A percentile compares a stretch with the other conserved stretches of the same genome.
These are phyloP conservation scores for Bruguiera parviflora DNA, from an alignment of 345 rosid genomes.

Conservation along the genomic window DNA sequence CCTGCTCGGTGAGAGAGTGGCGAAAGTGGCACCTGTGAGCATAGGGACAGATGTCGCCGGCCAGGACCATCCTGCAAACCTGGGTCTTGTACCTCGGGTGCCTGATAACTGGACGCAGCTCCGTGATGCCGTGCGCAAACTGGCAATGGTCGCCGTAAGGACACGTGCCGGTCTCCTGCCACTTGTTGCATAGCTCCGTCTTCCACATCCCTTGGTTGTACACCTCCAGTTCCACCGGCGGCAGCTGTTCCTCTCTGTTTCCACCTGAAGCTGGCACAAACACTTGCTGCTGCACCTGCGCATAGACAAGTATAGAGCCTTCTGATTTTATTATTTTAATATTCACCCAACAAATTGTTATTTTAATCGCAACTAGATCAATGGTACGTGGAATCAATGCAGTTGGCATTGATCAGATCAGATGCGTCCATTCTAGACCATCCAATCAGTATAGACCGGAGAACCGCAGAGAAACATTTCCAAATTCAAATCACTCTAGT, in stretches of 20 bases:
- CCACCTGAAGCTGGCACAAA: constrained; percentile 28
- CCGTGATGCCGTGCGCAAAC: constrained; percentile 82
- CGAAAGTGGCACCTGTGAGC: constrained; percentile 97
- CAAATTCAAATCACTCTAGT: background rate
- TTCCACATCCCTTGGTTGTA: constrained; percentile 81
- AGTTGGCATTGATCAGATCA: too few relatives aligned
- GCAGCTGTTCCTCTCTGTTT: constrained; percentile 37
- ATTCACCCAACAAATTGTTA: too few relatives aligned
- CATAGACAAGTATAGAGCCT: too few relatives aligned
- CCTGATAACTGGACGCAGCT: constrained; percentile 83
- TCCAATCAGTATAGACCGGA: too few relatives aligned
- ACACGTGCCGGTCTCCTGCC: constrained; percentile 90
- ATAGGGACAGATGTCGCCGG: constrained; percentile 70
- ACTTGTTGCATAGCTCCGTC: constrained; percentile 95
- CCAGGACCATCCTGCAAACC: constrained; percentile 73
- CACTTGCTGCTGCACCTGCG: constrained; percentile 30
- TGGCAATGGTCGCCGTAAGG: constrained; percentile 72
- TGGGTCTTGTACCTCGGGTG: constrained; percentile 90
- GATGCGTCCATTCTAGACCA: too few relatives aligned
- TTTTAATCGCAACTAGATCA: too few relatives aligned
- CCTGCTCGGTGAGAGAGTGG: constrained; percentile 78
- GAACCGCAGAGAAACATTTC: too few relatives aligned
- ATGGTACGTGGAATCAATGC: too few relatives aligned
- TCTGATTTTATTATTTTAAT: too few relatives aligned
- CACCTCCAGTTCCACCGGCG: constrained; percentile 56